These are phyloP conservation scores for Colletotrichum siamense DNA, from an alignment of 2,329 filamentous ascomycete genomes.

Conservation along the genomic window DNA sequence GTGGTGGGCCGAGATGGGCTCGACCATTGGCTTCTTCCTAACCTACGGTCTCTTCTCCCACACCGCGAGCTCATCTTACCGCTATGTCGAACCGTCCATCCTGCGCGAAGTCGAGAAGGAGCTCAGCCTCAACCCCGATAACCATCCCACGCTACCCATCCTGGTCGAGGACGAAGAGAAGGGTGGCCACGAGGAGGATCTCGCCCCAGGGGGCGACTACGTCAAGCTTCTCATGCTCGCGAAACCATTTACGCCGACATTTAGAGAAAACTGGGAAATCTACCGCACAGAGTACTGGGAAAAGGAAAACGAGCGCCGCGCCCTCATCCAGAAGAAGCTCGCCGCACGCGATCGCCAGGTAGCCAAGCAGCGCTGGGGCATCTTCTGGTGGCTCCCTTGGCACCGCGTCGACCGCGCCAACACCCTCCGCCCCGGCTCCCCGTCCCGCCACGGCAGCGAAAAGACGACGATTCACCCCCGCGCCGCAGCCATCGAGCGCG, in stretches of 20 bases:
- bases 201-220: constrained; percentile 88
- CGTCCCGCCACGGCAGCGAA: constrained; percentile 40
- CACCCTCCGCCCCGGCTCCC: constrained; percentile 15
- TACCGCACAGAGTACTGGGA: constrained; percentile 98
- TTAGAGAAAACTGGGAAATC: constrained; percentile 95
- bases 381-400: constrained; percentile 89
- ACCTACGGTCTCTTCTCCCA: constrained; percentile 77
- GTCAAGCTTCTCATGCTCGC: constrained; percentile 89
- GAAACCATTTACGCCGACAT: constrained; percentile 93
- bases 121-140: constrained; percentile 51
- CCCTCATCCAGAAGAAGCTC: constrained; percentile 73
- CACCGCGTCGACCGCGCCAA: constrained; percentile 39
- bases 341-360: constrained; percentile 71
- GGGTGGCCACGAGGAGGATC: constrained; percentile 83
- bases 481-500: constrained; percentile 47
- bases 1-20: constrained; percentile 80
- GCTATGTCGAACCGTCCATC: constrained; percentile 73
- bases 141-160: constrained; percentile 47
- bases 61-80: constrained; percentile 73
- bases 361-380: constrained; percentile 71
- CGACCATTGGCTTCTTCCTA: constrained; percentile 77
- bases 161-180: constrained; percentile 62
- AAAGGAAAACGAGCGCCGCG: constrained; percentile 88
- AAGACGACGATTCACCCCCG: constrained; percentile 43
- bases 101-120: constrained; percentile 66